Conservation (phyloP, 805 yeast genomes). For the Pichia insulana region DNA sequence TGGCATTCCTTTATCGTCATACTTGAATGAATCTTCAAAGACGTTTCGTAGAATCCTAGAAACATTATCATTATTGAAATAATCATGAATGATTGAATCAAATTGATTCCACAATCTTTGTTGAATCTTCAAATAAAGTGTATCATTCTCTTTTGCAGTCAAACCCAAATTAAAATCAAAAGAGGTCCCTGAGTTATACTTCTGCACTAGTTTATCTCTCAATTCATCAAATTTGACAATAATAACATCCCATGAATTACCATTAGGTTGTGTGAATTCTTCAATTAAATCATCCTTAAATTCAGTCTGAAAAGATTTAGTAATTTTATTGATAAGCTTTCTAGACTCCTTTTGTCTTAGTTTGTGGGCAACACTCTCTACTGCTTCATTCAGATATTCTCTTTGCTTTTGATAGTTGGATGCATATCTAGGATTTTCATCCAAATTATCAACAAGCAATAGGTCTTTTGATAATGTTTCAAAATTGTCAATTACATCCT, state of each 20-base stretch:
- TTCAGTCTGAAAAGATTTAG: conserved; percentile 37
- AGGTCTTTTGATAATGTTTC: conserved; percentile 15
- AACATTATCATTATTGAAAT: conserved; percentile 57
- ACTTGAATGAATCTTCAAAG: conserved; percentile 78
- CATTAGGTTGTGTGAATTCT: conserved; percentile 40
- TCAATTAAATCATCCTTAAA: conserved; percentile 45
- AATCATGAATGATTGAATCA: conserved; percentile 48
- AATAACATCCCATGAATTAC: conserved; percentile 54
- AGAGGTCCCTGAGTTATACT: conserved; percentile 14
- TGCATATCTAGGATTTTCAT: conserved; percentile 20
- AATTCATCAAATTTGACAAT: conserved; percentile 33
- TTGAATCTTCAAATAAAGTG: conserved; percentile 33
- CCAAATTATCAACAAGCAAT: conserved; percentile 25
- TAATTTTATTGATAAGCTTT: conserved; percentile 32
- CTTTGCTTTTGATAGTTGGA: conserved; percentile 15
- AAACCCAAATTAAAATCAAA: conserved; percentile 66
- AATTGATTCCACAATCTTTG: conserved; percentile 59
- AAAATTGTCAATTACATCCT: no score
- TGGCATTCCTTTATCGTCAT: conserved; percentile 77
- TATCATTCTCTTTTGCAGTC: conserved; percentile 33
- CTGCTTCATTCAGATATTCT: neutral
- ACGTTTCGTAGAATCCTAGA: conserved; percentile 60
- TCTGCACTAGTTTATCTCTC: conserved; percentile 1
- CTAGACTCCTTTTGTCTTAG: conserved; percentile 34
- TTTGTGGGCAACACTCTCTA: conserved; percentile 16